Base-by-base conservation (phyloP, 306 rosid species). In the Ormosia emarginata region DNA sequence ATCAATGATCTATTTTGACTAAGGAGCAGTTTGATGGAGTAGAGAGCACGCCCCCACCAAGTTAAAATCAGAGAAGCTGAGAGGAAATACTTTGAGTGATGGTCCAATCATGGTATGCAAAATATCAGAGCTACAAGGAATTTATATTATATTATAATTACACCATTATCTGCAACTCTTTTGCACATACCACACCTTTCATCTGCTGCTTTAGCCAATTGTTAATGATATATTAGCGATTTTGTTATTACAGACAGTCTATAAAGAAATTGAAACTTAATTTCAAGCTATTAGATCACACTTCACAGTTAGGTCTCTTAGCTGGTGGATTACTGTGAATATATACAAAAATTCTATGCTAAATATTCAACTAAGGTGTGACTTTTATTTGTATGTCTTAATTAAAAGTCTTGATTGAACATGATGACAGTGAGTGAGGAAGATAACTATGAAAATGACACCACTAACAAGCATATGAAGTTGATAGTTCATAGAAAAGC, bases 361-460 rank as follows among this genome's bases (percentile, higher is more conserved):
- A 39, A 71, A 52, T 24, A 41, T 69, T 41, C 81, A 84, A 36
- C 46, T 4, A 68, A 49, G 74, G 71, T 15, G 67, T 66, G 77
- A 74, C 53, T 57, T 55, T 79, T 41, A 24, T 61, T 59, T 79
- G 13, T 33, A 24, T 68, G 44, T 58, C 29, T 30, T 1, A 43
- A n/a, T 47, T 47, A 56, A 65, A 77, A 80, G 82, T 87, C 81
- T 55, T 67, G 79, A 71, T 67, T 67, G 79, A 81, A 44, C 36
- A 84, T 84, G 82, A 87, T 87, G 84, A 67, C 10, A 67, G 2
- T 72, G 79, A 81, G 82, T 50, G 81, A 53, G 79, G 79, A 87
- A 73, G 84, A 81, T 81, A 84, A 61, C 59, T 74, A 44, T 79
- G 90, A 87, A 77, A 81, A 81, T 40, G 88, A 87, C 84, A 84